Conservation (phyloP, 306 rosid genomes). For the Gleditsia sinensis region DNA sequence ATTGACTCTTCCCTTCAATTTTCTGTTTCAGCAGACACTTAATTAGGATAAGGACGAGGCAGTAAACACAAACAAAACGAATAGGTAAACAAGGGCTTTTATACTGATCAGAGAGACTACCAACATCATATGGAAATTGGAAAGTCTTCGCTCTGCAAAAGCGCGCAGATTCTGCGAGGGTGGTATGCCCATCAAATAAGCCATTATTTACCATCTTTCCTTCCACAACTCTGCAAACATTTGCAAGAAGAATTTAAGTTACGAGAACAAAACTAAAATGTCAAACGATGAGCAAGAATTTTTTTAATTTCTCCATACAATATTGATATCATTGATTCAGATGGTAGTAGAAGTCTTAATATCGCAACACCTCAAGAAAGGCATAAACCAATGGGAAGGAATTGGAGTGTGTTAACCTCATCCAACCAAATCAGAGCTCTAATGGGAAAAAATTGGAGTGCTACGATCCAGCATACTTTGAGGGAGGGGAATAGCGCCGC, state of each 20-base stretch:
- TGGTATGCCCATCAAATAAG: slow-evolving; percentile 77
- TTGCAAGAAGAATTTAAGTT: slow-evolving; percentile 25
- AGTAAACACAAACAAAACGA: slow-evolving; percentile 1
- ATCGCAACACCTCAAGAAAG: slow-evolving; percentile 81
- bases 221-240: slow-evolving; percentile 60
- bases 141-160: slow-evolving; percentile 37
- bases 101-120: slow-evolving; percentile 50
- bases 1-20: not conserved
- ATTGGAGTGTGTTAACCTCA: too few relatives aligned
- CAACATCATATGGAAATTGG: slow-evolving; percentile 38
- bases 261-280: slow-evolving; percentile 25
- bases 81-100: slow-evolving; percentile 4
- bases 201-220: slow-evolving; percentile 79
- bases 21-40: not conserved
- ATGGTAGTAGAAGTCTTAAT: slow-evolving; percentile 28
- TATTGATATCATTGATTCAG: slow-evolving; percentile 24
- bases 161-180: slow-evolving; percentile 73
- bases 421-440: too few relatives aligned
- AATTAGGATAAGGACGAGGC: slow-evolving; percentile 14
- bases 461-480: too few relatives aligned
- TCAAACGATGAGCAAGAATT: slow-evolving; percentile 13
- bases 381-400: too few relatives aligned
- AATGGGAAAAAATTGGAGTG: too few relatives aligned
- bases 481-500: too few relatives aligned
- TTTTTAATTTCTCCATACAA: slow-evolving; percentile 12